These are phyloP conservation scores for Samsoniella hepiali DNA, from an alignment of 2,329 filamentous ascomycete species.

Conservation along the genomic window DNA sequence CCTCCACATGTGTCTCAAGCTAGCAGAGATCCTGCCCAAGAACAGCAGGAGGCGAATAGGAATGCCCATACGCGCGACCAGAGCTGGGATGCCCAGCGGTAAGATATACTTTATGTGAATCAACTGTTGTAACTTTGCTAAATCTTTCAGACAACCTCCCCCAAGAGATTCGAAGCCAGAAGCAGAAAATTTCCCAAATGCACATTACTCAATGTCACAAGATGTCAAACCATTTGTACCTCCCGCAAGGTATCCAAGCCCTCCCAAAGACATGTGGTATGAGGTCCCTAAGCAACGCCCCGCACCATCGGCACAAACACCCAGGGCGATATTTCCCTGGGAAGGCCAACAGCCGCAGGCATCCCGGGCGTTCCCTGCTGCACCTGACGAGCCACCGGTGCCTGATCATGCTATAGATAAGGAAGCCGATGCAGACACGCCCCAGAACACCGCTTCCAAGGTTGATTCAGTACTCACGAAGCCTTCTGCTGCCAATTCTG, in stretches of 20 bases:
- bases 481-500: constrained; percentile 16
- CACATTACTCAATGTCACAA: constrained; percentile 79
- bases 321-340: constrained; percentile 85
- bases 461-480: background rate
- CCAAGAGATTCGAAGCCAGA: constrained; percentile 72
- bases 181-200: constrained; percentile 75
- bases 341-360: constrained; percentile 64
- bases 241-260: constrained; percentile 73
- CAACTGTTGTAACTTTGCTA: constrained; percentile 22
- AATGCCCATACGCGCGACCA: constrained; percentile 28
- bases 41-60: constrained; percentile 25
- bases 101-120: constrained; percentile 21
- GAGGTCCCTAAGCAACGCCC: constrained; percentile 67
- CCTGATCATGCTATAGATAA: constrained; percentile 22
- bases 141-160: constrained; percentile 53
- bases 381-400: constrained; percentile 21
- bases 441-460: constrained; percentile 20
- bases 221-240: constrained; percentile 73
- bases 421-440: constrained; percentile 16
- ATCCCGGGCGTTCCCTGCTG: constrained; percentile 56
- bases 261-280: constrained; percentile 86
- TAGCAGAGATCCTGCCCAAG: constrained; percentile 17
- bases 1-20: background rate
- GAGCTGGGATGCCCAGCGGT: constrained; percentile 56
- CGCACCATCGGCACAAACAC: constrained; percentile 50